A percentile compares a stretch with the other conserved stretches of the same genome.
phyloP scores from a whole-genome alignment of 2,329 filamentous ascomycete species.

The Hymenoscyphus fraxineus region DNA sequence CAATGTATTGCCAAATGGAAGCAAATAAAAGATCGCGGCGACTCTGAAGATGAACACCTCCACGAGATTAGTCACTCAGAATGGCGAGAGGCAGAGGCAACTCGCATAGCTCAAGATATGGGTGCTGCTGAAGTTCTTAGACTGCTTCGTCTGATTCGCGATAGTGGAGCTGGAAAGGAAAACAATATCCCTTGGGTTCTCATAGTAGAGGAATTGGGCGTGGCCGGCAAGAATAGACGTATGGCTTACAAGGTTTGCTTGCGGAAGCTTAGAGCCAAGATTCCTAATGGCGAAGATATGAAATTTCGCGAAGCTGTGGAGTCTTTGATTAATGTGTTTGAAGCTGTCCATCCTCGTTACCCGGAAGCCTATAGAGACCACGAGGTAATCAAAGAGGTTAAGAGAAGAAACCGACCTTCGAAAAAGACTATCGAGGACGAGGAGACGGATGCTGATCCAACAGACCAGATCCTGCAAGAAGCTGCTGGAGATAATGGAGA shows the following conservation, averaged over 20 bases:
- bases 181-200: slow-evolving; percentile 48
- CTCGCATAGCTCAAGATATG: slow-evolving; percentile 42
- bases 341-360: slow-evolving; percentile 24
- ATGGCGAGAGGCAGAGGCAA: slow-evolving; percentile 44
- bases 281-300: slow-evolving; percentile 30
- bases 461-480: neutral
- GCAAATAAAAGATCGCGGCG: slow-evolving; percentile 38
- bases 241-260: slow-evolving; percentile 31
- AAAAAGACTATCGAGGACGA: neutral
- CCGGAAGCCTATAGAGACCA: slow-evolving; percentile 15
- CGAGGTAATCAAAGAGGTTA: neutral
- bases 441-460: neutral
- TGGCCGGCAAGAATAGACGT: slow-evolving; percentile 33
- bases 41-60: slow-evolving; percentile 21
- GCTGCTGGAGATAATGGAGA: slow-evolving; percentile 5
- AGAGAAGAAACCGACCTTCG: slow-evolving; percentile 5
- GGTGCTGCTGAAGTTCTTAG: slow-evolving; percentile 43
- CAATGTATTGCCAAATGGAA: slow-evolving; percentile 70
- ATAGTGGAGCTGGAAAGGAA: slow-evolving; percentile 41
- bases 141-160: slow-evolving; percentile 43
- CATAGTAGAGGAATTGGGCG: slow-evolving; percentile 41
- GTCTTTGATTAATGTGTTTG: slow-evolving; percentile 27
- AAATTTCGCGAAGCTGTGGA: slow-evolving; percentile 30
- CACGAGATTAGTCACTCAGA: slow-evolving; percentile 31
- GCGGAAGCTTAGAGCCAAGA: slow-evolving; percentile 26